Conservation (phyloP, 2,329 filamentous ascomycete species). For the Tolypocladium sp. region DNA sequence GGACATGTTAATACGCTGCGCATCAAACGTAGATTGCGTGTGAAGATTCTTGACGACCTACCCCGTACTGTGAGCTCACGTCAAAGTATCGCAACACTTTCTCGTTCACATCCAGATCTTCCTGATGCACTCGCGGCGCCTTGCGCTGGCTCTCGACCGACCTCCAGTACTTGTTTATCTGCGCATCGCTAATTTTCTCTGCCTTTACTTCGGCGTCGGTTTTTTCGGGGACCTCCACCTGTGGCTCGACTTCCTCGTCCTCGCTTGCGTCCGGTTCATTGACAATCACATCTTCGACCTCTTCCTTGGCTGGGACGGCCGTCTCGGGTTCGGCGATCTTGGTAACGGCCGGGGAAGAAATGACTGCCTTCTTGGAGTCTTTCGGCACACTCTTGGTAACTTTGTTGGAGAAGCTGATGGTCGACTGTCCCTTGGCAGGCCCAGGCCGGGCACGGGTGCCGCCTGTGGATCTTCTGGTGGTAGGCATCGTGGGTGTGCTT, state of each 20-base stretch:
- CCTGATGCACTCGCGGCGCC: slow-evolving; percentile 68
- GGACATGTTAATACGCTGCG: slow-evolving; percentile 1
- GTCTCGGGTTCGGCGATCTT: slow-evolving; percentile 21
- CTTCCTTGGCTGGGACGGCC: slow-evolving; percentile 10
- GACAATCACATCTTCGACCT: slow-evolving; percentile 12
- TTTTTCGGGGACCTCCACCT: slow-evolving; percentile 28
- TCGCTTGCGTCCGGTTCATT: slow-evolving; percentile 14
- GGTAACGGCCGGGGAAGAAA: slow-evolving; percentile 23
- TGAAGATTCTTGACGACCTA: slow-evolving; percentile 38
- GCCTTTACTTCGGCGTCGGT: slow-evolving; percentile 48
- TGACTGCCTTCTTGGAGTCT: slow-evolving; percentile 34
- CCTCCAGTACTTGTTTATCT: slow-evolving; percentile 72
- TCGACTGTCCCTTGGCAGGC: slow-evolving; percentile 39
- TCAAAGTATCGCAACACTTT: slow-evolving; percentile 90
- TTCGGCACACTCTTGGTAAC: slow-evolving; percentile 45
- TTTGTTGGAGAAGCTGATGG: slow-evolving; percentile 47
- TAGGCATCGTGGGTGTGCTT: slow-evolving; percentile 30
- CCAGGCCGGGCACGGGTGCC: slow-evolving; percentile 23
- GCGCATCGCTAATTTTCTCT: slow-evolving; percentile 53
- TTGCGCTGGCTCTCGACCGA: slow-evolving; percentile 59
- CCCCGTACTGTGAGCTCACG: slow-evolving; percentile 82
- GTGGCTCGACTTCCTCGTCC: slow-evolving; percentile 13
- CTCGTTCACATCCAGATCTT: slow-evolving; percentile 62
- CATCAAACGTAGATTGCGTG: background rate
- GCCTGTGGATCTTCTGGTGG: slow-evolving; percentile 38